A percentile compares a stretch with the other conserved stretches of the same genome.
Evolutionary conservation across 2,329 filamentous ascomycete genomes (phyloP).

Genomic region (Pseudogymnoascus pannorum): DNA sequence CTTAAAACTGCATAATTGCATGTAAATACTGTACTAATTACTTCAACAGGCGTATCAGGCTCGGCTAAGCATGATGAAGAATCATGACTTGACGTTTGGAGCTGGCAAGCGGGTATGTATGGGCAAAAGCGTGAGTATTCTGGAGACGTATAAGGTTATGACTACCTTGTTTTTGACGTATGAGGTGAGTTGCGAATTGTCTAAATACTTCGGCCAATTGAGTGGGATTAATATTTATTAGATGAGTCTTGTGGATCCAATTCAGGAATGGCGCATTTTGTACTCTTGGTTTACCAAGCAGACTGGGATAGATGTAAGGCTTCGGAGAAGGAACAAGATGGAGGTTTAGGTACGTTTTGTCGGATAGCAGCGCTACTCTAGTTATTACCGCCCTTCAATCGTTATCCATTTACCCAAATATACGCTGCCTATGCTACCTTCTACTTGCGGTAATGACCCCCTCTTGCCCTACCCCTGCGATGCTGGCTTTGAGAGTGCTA

Average conservation of each 20-base stretch:
- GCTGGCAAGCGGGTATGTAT: conserved; percentile 37
- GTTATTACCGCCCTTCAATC: neutral
- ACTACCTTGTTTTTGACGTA: conserved; percentile 40
- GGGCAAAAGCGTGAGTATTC: conserved; percentile 34
- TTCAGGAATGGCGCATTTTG: conserved; percentile 33
- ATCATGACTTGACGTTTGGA: conserved; percentile 35
- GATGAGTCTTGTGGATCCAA: conserved; percentile 31
- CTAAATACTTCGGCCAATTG: neutral
- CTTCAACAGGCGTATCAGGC: conserved; percentile 22
- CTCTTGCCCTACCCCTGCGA: neutral
- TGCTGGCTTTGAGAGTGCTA: too few species aligned
- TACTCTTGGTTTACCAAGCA: conserved; percentile 37
- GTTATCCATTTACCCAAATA: neutral
- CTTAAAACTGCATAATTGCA: neutral
- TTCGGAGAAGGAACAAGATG: conserved; percentile 10
- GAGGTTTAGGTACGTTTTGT: neutral
- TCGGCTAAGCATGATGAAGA: conserved; percentile 33
- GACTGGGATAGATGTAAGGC: conserved; percentile 19
- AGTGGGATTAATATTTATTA: conserved; percentile 13
- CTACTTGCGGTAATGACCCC: neutral
- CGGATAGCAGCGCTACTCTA: neutral
- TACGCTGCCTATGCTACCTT: neutral
- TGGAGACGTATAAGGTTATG: conserved; percentile 41
- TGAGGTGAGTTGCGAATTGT: conserved; percentile 28
- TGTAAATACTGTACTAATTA: neutral